Evolutionary conservation across 2,329 filamentous ascomycete genomes (phyloP), one percentile per base, ranked within the genome.

Genomic region (Penicillium sp.): DNA sequence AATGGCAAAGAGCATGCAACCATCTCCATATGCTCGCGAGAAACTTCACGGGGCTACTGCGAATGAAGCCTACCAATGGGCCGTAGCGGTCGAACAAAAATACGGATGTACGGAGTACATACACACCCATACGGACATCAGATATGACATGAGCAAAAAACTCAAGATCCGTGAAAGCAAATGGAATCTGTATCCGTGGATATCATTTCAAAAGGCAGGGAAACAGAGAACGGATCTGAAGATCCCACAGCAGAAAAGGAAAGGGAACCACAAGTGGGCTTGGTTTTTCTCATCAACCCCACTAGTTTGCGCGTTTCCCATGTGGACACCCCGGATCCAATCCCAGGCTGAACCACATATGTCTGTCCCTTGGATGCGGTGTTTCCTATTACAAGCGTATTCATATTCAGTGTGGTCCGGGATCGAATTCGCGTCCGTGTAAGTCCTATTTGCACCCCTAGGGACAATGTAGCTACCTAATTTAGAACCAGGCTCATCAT

Each of bases 281-380:
- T 52, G 13, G 25, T 37, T 12, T 40, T 41, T 10, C 23, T 40
- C 3, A 2, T n/a, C 23, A 49, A 44, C 58, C 58, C 58, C 58
- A 59, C 58, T 35, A 41, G 58, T 59, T 60, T 60, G 53, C 47
- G 47, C 40, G 44, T 42, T 52, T 47, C 56, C 56, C 50, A 32
- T 51, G 57, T 60, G 57, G 56, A 49, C 50, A 49, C 50, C 49
- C 44, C 42, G 50, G 50, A 56, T 56, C 58, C 52, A 59, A 54
- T 57, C 49, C 42, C 10, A 39, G 45, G 7, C 23, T 50, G 28
- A 25, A 32, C 54, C 46, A 27, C 18, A 9, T 27, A 15, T 37
- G 38, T 39, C 35, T 37, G 44, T 49, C 45, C 50, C 49, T 48
- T 57, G 54, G 55, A 44, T 29, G 9, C 13, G 9, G 18, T 47